Evolutionary conservation across 169 alveolate species (phyloP), one percentile per base, ranked within the genome.

Genomic region (Cytauxzoon felis): DNA sequence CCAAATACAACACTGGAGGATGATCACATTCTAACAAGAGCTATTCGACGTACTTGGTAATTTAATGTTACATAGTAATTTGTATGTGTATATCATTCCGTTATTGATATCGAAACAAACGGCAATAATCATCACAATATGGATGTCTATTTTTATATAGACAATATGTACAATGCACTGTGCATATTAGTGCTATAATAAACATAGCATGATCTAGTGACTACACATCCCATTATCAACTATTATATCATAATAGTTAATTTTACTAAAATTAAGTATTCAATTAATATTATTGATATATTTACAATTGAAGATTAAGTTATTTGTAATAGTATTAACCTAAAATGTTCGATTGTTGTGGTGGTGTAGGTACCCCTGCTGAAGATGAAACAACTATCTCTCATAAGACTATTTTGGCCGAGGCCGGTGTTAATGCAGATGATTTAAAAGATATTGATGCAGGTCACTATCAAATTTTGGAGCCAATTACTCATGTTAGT

Each of bases 1-100:
- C 92, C 92, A 8, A 50, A 86, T 43, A 87, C 92, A 19, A 58
- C 87, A 13, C 62, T 87, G 78, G 81, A 78, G 54, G 86, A 82
- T n/a, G 78, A 71, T 47, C 88, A 81, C 61, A 73, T 87, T 65
- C 48, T 87, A n/a, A 66, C 71, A 18, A 76, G 1, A 18, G 86
- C 65, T 36, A 29, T 73, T 21, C 21, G 78, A 21, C 83, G 73
- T 0, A 33, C 66, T 21, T 73, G 83, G 83, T 73, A 43, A 49
- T 11, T 58, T 3, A 26, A 36, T 7, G 29, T 21, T n/a, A 56
- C 16, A 27, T 42, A 56, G 33, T 56, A 16, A 36, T 16, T 56
- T 18, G 21, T 23, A 23, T n/a, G n/a, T n/a, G n/a, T n/a, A n/a
- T n/a, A n/a, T n/a, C n/a, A n/a, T n/a, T n/a, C n/a, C n/a, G n/a